Conservation (phyloP, 305 asterid species). For the Rubia balearica region DNA sequence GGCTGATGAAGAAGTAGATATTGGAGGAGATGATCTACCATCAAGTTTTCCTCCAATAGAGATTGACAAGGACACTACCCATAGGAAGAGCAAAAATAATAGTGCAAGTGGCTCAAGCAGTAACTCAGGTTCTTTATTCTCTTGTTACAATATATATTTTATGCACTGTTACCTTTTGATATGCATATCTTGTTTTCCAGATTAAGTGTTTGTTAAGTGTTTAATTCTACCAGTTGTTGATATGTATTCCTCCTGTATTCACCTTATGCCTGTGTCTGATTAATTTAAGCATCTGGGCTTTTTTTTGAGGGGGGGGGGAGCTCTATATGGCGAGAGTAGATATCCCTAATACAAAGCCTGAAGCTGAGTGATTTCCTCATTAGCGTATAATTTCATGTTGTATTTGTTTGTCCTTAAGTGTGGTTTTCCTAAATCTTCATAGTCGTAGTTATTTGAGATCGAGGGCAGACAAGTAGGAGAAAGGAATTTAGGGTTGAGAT, state of each 20-base stretch:
- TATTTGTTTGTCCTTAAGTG: neutral
- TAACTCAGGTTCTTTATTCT: constrained; percentile 53
- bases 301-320: neutral
- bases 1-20: constrained; percentile 63
- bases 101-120: constrained; percentile 60
- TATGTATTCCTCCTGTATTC: too few species aligned
- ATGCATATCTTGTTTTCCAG: neutral
- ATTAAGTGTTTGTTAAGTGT: neutral
- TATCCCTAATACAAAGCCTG: neutral
- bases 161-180: constrained; percentile 8
- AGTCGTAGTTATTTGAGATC: neutral
- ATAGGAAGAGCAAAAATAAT: constrained; percentile 39
- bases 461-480: neutral
- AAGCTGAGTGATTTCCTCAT: neutral
- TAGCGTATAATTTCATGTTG: neutral
- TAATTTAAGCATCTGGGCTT: neutral
- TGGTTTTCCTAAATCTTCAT: neutral
- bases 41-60: constrained; percentile 48
- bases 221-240: neutral
- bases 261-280: neutral
- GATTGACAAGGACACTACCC: constrained; percentile 35
- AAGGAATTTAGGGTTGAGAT: neutral
- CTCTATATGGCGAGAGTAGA: neutral
- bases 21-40: constrained; percentile 59
- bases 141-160: constrained; percentile 17